Evolutionary conservation across 345 rosid genomes (phyloP).

Genomic region (Euphorbia peplus): DNA sequence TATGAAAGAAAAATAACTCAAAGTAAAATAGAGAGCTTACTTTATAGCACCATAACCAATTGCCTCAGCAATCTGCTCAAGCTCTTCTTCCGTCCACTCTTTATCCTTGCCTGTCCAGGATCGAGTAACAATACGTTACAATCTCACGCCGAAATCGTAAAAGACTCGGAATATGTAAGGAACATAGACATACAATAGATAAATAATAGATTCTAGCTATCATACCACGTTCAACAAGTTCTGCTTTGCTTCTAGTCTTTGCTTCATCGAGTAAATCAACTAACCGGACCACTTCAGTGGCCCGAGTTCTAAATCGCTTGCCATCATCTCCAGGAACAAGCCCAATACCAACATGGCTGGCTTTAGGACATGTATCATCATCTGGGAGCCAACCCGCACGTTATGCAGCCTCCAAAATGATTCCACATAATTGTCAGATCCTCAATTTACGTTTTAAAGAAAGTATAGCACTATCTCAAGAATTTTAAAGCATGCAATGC

Average conservation of each 20-base stretch:
- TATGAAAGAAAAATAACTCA: not conserved
- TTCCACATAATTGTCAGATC: conserved; percentile 14
- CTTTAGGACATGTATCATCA: conserved; percentile 58
- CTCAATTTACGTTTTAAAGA: not conserved
- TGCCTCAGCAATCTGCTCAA: conserved; percentile 89
- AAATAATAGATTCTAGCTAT: conserved; percentile 12
- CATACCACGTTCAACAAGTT: conserved; percentile 80
- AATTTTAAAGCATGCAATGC: not conserved
- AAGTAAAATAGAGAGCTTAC: conserved; percentile 45
- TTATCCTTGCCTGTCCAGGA: conserved; percentile 73
- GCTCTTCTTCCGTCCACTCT: conserved; percentile 84
- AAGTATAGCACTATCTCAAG: not conserved
- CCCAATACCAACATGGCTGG: conserved; percentile 89
- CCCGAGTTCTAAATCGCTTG: conserved; percentile 84
- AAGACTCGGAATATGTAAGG: conserved; percentile 9
- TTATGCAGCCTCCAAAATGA: conserved; percentile 68
- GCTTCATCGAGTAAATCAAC: conserved; percentile 98
- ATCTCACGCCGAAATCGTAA: not conserved
- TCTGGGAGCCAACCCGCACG: conserved; percentile 86
- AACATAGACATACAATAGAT: conserved; percentile 1
- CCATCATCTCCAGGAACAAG: conserved; percentile 95
- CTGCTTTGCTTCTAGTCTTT: conserved; percentile 70
- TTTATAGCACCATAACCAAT: conserved; percentile 96
- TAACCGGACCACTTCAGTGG: conserved; percentile 81
- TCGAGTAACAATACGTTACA: not conserved